These are phyloP conservation scores for Sporobolomyces phaffii DNA, from an alignment of 768 basidiomycete species.

Conservation along the genomic window DNA sequence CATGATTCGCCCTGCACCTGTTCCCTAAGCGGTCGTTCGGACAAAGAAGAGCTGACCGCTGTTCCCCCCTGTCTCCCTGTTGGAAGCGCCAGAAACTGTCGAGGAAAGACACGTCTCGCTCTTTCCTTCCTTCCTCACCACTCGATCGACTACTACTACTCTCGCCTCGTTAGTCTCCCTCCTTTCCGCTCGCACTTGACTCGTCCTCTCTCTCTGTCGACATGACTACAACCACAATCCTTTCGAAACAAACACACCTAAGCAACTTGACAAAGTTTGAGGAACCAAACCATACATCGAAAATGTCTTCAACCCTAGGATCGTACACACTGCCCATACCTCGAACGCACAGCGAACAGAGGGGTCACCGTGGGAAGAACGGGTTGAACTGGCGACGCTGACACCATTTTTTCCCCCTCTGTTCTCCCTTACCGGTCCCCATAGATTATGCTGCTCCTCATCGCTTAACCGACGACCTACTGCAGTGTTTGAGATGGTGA, in stretches of 20 bases:
- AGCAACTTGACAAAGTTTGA: conserved; percentile 15
- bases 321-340: background rate
- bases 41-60: background rate
- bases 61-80: background rate
- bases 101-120: no score
- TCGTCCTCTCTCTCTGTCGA: background rate
- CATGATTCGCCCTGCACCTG: background rate
- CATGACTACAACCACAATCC: background rate
- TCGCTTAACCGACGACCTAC: no score
- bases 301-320: conserved; percentile 21
- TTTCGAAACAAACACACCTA: conserved; percentile 1
- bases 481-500: no score
- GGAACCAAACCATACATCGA: background rate
- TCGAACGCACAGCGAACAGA: no score
- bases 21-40: background rate
- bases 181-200: background rate
- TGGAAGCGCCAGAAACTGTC: no score
- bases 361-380: no score
- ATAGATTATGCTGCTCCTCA: no score
- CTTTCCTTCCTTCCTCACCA: background rate
- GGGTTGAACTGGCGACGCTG: background rate
- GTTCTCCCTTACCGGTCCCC: background rate
- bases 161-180: background rate
- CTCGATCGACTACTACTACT: background rate
- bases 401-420: background rate